Percentiles rank a stretch among this genome's conserved stretches.
phyloP scores from a whole-genome alignment of 192 early-diverging fungal genomes.

The Endogone sp. region DNA sequence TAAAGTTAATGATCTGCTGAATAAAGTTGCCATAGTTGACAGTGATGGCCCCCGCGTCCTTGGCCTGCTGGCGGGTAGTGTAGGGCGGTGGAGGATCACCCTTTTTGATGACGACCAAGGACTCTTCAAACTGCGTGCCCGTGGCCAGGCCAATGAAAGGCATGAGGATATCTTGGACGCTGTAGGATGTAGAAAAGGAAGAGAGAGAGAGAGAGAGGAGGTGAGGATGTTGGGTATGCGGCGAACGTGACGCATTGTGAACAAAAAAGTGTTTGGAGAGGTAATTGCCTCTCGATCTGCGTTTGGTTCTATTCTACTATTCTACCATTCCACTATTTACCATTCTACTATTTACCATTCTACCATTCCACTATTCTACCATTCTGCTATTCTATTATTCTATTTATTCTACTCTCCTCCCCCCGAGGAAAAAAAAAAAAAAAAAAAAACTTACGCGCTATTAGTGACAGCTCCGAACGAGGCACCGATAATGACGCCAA shows the following conservation, averaged over 20 bases:
- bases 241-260: slow-evolving; percentile 1
- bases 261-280: no score
- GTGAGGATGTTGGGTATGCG: neutral
- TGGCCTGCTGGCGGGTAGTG: slow-evolving; percentile 24
- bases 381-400: no score
- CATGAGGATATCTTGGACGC: slow-evolving; percentile 51
- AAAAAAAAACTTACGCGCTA: neutral
- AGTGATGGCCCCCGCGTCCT: slow-evolving; percentile 46
- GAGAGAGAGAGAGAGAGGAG: neutral
- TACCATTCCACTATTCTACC: no score
- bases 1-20: slow-evolving; percentile 59
- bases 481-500: slow-evolving; percentile 63
- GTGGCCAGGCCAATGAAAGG: slow-evolving; percentile 58
- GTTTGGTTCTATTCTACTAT: no score
- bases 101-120: neutral
- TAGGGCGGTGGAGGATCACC: neutral
- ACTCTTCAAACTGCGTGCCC: slow-evolving; percentile 28
- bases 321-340: no score
- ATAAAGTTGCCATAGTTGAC: slow-evolving; percentile 62
- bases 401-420: neutral
- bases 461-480: slow-evolving; percentile 41
- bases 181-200: slow-evolving; percentile 21
- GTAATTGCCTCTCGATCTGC: no score
- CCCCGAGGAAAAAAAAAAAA: neutral
- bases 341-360: no score